phyloP scores from a whole-genome alignment of 129 eudicot species.

The Artemisia annua region DNA sequence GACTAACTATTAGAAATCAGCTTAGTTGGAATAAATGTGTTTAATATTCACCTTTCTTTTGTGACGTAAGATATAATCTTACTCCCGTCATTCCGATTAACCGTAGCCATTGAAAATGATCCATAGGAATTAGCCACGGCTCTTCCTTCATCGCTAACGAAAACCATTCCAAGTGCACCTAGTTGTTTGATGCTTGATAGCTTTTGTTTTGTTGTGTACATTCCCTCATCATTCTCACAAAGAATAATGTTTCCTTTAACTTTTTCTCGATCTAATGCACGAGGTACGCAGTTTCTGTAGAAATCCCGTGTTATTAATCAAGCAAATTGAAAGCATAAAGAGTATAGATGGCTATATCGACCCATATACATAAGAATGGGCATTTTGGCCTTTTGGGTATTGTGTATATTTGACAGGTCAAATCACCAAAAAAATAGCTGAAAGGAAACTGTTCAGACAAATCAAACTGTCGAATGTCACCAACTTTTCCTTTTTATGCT shows the following conservation, averaged over 20 bases:
- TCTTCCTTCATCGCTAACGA: conserved; percentile 44
- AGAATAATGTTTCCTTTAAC: conserved; percentile 66
- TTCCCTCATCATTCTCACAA: conserved; percentile 41
- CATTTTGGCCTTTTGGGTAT: not conserved
- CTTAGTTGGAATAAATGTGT: not conserved
- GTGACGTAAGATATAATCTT: conserved; percentile 53
- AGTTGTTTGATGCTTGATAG: conserved; percentile 17
- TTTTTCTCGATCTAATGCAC: conserved; percentile 49
- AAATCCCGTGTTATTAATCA: not conserved
- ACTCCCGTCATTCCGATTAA: conserved; percentile 42
- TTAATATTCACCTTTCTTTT: conserved; percentile 47
- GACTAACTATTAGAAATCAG: not conserved
- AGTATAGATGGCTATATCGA: not conserved
- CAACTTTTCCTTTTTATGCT: no score
- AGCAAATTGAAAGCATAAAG: not conserved
- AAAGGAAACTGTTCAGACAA: not conserved
- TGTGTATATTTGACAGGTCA: not conserved
- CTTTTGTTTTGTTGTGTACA: conserved; percentile 31
- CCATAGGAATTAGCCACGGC: conserved; percentile 45
- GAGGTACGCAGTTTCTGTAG: conserved; percentile 63
- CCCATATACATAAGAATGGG: not conserved
- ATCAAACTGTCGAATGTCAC: not conserved
- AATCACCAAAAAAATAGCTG: not conserved
- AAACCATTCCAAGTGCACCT: conserved; percentile 60
- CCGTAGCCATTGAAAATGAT: conserved; percentile 42